A percentile compares a stretch with the other conserved stretches of the same genome.
Evolutionary conservation across 192 early-diverging fungal genomes (phyloP).

Genomic region (Linnemannia elongata): DNA sequence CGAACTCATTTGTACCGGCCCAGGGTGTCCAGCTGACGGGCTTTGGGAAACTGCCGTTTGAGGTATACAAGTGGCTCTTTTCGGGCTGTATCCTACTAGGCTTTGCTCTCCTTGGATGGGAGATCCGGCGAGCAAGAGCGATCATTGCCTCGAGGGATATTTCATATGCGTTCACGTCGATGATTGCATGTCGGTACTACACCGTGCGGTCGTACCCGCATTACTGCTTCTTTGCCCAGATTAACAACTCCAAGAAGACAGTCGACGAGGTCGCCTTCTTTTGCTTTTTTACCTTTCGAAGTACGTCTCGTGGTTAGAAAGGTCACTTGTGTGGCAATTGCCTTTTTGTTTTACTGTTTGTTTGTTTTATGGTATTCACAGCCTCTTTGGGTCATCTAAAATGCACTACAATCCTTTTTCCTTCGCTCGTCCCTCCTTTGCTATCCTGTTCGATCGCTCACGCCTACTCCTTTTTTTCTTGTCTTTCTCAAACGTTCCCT

Average conservation of each 20-base stretch:
- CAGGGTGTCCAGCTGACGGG: conserved; percentile 2
- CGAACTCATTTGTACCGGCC: conserved; percentile 15
- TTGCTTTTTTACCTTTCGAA: conserved; percentile 89
- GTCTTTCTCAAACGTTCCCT: background rate
- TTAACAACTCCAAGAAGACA: conserved; percentile 73
- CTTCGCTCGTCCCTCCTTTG: background rate
- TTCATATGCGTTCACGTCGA: conserved; percentile 79
- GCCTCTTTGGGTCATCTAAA: background rate
- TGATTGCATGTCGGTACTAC: conserved; percentile 84
- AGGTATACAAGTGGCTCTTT: conserved; percentile 66
- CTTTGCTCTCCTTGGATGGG: conserved; percentile 76
- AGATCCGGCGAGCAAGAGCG: conserved; percentile 74
- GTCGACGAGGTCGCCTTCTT: conserved; percentile 83
- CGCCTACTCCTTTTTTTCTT: background rate
- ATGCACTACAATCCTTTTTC: background rate
- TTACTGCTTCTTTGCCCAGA: conserved; percentile 85
- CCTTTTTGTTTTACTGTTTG: background rate
- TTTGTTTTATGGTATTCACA: background rate
- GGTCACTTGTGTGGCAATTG: conserved; percentile 5
- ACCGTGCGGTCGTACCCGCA: conserved; percentile 79
- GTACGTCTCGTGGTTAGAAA: conserved; percentile 53
- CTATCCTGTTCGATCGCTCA: background rate
- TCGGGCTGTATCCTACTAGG: conserved; percentile 76
- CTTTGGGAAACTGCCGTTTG: conserved; percentile 51
- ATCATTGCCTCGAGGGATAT: conserved; percentile 83